Conservation (phyloP, 139 green algal species). For the Marvania coccoides region DNA sequence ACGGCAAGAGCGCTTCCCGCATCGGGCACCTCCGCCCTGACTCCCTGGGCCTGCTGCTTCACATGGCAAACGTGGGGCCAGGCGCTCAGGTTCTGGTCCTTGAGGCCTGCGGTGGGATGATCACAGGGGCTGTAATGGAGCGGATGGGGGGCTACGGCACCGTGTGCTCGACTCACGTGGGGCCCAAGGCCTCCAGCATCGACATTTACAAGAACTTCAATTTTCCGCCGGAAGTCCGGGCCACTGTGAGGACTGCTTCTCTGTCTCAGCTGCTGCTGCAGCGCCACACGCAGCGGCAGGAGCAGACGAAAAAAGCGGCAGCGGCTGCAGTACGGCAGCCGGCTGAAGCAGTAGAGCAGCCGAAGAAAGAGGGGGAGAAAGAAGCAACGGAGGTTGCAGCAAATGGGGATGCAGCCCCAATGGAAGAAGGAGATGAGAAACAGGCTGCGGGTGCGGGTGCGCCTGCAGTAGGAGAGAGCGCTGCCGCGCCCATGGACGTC, state of each 20-base stretch:
- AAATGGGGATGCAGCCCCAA: neutral
- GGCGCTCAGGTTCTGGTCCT: conserved; percentile 55
- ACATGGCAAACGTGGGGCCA: conserved; percentile 65
- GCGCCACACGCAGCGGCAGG: neutral
- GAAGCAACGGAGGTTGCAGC: conserved; percentile 5
- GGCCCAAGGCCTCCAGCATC: conserved; percentile 8
- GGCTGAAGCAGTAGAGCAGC: neutral
- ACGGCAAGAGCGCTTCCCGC: conserved; percentile 20
- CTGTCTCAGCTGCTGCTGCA: conserved; percentile 22
- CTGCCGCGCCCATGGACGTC: too few species aligned
- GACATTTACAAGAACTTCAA: conserved; percentile 38
- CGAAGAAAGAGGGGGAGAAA: neutral
- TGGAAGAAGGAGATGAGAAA: neutral
- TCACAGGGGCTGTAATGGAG: conserved; percentile 66
- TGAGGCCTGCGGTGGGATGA: conserved; percentile 56
- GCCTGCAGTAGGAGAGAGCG: too few species aligned
- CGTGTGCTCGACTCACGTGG: conserved; percentile 35
- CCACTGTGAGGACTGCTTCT: conserved; percentile 24
- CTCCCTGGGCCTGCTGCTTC: conserved; percentile 60
- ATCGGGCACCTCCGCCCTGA: conserved; percentile 65
- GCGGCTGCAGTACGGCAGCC: neutral
- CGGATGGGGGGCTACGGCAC: conserved; percentile 57
- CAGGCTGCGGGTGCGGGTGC: neutral
- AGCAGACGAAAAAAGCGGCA: neutral
- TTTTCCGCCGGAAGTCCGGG: conserved; percentile 19